Percentiles rank a stretch among this genome's conserved stretches.
Evolutionary conservation across 306 rosid species (phyloP).

Genomic region (Corylus heterophylla): DNA sequence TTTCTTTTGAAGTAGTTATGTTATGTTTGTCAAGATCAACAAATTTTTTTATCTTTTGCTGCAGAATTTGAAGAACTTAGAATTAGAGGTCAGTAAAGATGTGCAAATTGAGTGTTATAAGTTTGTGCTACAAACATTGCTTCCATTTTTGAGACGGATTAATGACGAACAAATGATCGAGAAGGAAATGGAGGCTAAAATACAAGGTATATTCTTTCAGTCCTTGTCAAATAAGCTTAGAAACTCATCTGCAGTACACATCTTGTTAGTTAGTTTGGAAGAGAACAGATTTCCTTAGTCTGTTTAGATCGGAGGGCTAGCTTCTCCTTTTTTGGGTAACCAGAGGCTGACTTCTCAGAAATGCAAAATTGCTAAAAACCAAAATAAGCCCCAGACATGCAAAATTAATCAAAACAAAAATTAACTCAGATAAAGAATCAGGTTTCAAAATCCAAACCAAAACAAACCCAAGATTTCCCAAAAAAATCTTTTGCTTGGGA

Average conservation of each 20-base stretch:
- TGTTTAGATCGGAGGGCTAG: neutral
- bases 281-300: neutral
- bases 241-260: neutral
- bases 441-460: too few relatives aligned
- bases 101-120: slow-evolving; percentile 31
- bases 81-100: neutral
- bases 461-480: too few relatives aligned
- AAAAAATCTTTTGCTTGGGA: too few relatives aligned
- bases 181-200: slow-evolving; percentile 58
- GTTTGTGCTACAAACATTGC: slow-evolving; percentile 52
- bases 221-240: neutral
- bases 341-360: neutral
- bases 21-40: neutral
- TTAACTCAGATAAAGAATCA: too few relatives aligned
- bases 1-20: neutral
- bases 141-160: slow-evolving; percentile 60
- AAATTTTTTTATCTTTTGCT: slow-evolving; percentile 1
- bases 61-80: slow-evolving; percentile 30
- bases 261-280: neutral
- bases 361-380: neutral
- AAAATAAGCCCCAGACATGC: too few relatives aligned
- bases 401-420: too few relatives aligned
- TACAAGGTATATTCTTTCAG: slow-evolving; percentile 47
- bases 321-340: too few relatives aligned
- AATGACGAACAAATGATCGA: slow-evolving; percentile 64